Conservation (phyloP, 2,329 filamentous ascomycete genomes). For the Lachnellula hyalina region DNA sequence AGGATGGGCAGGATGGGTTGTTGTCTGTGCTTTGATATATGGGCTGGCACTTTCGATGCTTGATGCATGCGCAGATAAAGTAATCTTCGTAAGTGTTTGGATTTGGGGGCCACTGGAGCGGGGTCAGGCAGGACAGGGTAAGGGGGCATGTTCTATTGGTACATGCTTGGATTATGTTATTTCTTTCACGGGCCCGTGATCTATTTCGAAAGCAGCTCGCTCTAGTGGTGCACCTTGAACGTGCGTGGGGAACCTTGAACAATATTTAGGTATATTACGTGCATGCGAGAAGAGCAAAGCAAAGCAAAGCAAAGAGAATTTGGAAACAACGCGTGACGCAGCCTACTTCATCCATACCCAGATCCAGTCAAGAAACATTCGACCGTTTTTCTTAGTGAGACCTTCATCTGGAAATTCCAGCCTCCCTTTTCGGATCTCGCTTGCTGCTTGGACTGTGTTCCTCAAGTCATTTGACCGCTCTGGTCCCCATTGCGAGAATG, state of each 20-base stretch:
- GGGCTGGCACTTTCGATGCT: neutral
- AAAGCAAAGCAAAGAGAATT: neutral
- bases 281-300: neutral
- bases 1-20: no score
- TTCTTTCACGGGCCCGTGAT: neutral
- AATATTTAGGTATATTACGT: neutral
- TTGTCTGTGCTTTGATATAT: no score
- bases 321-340: neutral
- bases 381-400: conserved; percentile 31
- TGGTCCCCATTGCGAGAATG: conserved; percentile 32
- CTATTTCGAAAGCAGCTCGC: neutral
- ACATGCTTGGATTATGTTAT: neutral
- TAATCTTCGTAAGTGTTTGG: neutral
- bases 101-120: neutral
- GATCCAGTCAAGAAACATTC: conserved; percentile 31
- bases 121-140: neutral
- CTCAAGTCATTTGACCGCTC: conserved; percentile 35
- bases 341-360: conserved; percentile 37
- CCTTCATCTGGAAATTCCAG: conserved; percentile 34
- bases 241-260: neutral
- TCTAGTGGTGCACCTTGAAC: neutral
- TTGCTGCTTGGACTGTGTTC: conserved; percentile 34
- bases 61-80: neutral
- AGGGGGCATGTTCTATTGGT: neutral
- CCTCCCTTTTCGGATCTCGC: conserved; percentile 32